Base-by-base conservation (phyloP, 1,139 yeast species). In the Yamadazyma siamensis region DNA sequence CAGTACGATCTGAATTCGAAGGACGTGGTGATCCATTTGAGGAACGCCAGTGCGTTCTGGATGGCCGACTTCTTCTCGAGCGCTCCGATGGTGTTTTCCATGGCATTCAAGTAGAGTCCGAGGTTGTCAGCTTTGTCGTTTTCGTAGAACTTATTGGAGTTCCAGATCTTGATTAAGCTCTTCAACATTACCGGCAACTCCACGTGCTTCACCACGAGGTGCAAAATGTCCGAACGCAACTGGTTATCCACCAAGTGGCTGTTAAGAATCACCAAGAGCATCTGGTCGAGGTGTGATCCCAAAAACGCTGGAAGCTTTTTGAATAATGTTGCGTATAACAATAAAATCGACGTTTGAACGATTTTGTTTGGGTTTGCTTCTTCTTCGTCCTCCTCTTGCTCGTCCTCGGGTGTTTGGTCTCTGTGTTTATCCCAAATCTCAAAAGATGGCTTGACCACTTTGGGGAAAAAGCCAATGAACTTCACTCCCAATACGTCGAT, bases 271-370 rank as follows among this genome's bases (percentile, higher is more conserved):
- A 80, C 65, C 32, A 65, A 59, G 36, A 87, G 58, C 29, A 86
- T 71, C 31, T 77, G 76, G 34, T 71, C 72, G 45, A 88, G 62
- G 18, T 32, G 79, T 6, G 94, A 77, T 13, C 77, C 66, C 63
- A 91, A 74, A 53, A 91, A 91, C 10, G 87, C 81, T 23, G 98
- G 97, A 44, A 94, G 80, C 47, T 86, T 79, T 56, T 82, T 86
- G 30, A 89, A 64, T 49, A 87, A 69, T 27, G 89, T 75, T 4
- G 95, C 79, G 38, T 86, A 68, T 32, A 91, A 65, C 25, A 86
- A 75, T 41, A 87, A 61, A 12, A 83, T 69, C 0, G 96, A 76
- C 6, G 81, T 64, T 50, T 82, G 88, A 24, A 75, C 49, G 35
- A 80, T 55, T 36, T 52, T 54, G n/a, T 44, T 33, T n/a, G n/a